Percentiles rank a stretch among this genome's conserved stretches.
Evolutionary conservation across 495 filamentous ascomycete species (phyloP).

Genomic region (Daldinia caldariorum): DNA sequence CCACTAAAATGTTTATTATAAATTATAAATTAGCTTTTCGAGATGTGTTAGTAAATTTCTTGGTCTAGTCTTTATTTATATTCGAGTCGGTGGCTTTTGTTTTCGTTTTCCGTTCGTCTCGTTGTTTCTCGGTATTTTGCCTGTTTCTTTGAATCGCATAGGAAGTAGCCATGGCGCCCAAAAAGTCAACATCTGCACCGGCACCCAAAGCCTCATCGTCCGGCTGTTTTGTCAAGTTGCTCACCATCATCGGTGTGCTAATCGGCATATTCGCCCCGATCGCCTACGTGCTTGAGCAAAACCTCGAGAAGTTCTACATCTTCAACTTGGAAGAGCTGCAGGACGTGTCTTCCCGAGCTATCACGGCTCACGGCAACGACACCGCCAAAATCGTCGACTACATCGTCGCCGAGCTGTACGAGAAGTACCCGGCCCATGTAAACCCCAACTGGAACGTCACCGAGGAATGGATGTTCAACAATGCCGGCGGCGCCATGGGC

Average conservation of each 20-base stretch:
- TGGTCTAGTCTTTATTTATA: neutral
- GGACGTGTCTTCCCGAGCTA: conserved; percentile 70
- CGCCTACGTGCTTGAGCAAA: conserved; percentile 71
- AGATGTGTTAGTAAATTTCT: neutral
- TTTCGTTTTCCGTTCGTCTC: neutral
- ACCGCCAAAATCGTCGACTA: conserved; percentile 72
- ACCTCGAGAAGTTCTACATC: conserved; percentile 79
- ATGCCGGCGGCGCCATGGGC: conserved; percentile 87
- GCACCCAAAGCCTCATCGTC: conserved; percentile 23
- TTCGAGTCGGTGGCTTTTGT: neutral
- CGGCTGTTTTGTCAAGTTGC: conserved; percentile 48
- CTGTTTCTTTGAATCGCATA: neutral
- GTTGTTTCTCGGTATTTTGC: neutral
- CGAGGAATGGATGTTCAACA: conserved; percentile 79
- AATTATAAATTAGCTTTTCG: neutral
- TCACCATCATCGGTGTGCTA: conserved; percentile 69
- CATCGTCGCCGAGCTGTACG: conserved; percentile 67
- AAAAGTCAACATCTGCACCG: neutral
- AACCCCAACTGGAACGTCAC: conserved; percentile 56
- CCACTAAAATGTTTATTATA: neutral
- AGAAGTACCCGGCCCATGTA: conserved; percentile 59
- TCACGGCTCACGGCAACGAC: conserved; percentile 75
- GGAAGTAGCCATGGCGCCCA: conserved; percentile 16
- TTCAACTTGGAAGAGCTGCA: conserved; percentile 75
- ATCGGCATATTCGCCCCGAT: conserved; percentile 68